These are phyloP conservation scores for Geotrichum fermentans DNA, from an alignment of 1,139 yeast species.

Conservation along the genomic window DNA sequence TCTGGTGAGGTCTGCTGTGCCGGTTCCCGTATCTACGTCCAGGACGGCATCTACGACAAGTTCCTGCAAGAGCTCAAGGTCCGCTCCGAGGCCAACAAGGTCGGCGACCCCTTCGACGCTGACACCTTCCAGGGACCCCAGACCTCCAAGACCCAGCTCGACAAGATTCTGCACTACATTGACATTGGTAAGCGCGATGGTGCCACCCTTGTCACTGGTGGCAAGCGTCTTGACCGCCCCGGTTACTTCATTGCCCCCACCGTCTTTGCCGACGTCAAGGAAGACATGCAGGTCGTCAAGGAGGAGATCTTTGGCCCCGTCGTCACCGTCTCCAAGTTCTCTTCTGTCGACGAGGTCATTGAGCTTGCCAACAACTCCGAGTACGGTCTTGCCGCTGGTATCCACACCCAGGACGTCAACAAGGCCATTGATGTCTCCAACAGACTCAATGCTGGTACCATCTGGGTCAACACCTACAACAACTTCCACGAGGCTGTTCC, in stretches of 20 bases:
- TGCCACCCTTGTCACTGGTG: conserved; percentile 67
- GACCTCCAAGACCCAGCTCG: conserved; percentile 63
- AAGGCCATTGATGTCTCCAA: conserved; percentile 59
- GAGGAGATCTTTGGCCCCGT: conserved; percentile 88
- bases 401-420: conserved; percentile 60
- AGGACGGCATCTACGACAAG: conserved; percentile 64
- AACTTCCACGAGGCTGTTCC: conserved; percentile 76
- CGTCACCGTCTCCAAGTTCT: conserved; percentile 64
- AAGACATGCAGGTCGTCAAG: conserved; percentile 58
- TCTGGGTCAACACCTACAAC: conserved; percentile 80
- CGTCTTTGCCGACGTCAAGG: conserved; percentile 62
- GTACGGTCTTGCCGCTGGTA: conserved; percentile 80
- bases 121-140: conserved; percentile 74
- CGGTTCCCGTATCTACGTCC: conserved; percentile 73
- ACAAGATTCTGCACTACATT: conserved; percentile 64
- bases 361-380: conserved; percentile 62
- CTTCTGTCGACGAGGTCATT: conserved; percentile 62
- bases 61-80: conserved; percentile 50
- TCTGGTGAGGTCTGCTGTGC: conserved; percentile 85
- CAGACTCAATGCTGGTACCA: conserved; percentile 70
- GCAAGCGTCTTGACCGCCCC: conserved; percentile 53
- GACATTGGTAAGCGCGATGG: conserved; percentile 66
- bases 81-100: conserved; percentile 45
- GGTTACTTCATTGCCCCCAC: conserved; percentile 79
- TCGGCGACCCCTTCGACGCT: conserved; percentile 72